phyloP scores from a whole-genome alignment of 352 stramenopile species.

The Pilasporangium apinafurcum region DNA sequence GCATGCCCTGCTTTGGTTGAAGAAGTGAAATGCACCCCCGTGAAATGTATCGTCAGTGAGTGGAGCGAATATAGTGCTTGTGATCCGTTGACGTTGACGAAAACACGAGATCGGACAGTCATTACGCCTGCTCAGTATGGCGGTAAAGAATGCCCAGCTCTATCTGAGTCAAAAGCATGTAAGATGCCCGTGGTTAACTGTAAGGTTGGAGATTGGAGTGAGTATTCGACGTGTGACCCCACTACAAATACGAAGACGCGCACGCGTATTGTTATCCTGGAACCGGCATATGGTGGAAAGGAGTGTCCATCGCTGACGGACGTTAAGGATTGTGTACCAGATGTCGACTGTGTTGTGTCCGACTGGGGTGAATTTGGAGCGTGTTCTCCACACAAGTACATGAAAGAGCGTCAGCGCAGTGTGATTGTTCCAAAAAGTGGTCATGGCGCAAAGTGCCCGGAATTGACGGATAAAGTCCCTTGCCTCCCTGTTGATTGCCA shows the following conservation, averaged over 20 bases:
- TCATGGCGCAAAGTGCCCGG: constrained; percentile 26
- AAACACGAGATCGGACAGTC: constrained; percentile 23
- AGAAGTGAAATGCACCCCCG: constrained; percentile 23
- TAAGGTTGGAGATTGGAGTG: constrained; percentile 36
- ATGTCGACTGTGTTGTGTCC: constrained; percentile 53
- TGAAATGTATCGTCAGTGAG: constrained; percentile 33
- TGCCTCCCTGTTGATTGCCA: constrained; percentile 44
- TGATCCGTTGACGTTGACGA: constrained; percentile 9
- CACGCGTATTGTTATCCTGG: constrained; percentile 26
- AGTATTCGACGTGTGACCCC: constrained; percentile 32
- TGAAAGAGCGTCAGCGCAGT: constrained; percentile 26
- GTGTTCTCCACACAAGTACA: constrained; percentile 24
- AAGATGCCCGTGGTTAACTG: constrained; percentile 38
- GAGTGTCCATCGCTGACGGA: constrained; percentile 29
- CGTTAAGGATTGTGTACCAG: constrained; percentile 21
- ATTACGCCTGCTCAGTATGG: constrained; percentile 15
- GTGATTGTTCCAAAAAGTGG: constrained; percentile 22
- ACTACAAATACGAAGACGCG: constrained; percentile 40
- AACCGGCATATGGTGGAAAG: constrained; percentile 25
- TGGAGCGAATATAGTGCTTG: constrained; percentile 33
- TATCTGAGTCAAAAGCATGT: constrained; percentile 26
- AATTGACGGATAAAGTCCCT: constrained; percentile 18
- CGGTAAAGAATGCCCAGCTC: constrained; percentile 22
- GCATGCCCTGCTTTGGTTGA: constrained; percentile 37
- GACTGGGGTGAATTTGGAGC: constrained; percentile 33